Percentiles rank a stretch among this genome's conserved stretches.
phyloP scores from a whole-genome alignment of 2,329 filamentous ascomycete genomes.

The Pseudopyricularia javanii region DNA sequence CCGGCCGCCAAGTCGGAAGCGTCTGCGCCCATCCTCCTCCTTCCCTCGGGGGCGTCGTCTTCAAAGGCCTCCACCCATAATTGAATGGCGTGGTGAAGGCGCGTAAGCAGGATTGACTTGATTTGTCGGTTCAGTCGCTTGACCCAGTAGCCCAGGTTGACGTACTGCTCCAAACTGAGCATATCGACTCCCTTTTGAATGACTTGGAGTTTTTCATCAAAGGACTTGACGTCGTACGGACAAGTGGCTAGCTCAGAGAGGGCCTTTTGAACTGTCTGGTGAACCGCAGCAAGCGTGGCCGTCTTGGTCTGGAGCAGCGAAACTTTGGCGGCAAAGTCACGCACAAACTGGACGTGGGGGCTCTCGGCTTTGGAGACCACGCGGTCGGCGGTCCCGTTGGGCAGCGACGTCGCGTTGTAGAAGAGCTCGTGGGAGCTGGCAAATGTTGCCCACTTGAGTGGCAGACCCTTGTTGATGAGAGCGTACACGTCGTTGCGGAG shows the following conservation, averaged over 20 bases:
- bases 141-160: constrained; percentile 88
- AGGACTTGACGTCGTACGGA: constrained; percentile 66
- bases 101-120: constrained; percentile 64
- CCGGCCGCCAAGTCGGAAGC: constrained; percentile 28
- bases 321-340: constrained; percentile 79
- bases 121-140: constrained; percentile 76
- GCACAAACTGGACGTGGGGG: constrained; percentile 92
- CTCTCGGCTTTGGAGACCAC: constrained; percentile 57
- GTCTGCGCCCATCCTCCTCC: constrained; percentile 34
- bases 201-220: constrained; percentile 67
- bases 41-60: constrained; percentile 40
- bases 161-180: constrained; percentile 89
- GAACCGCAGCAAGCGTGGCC: constrained; percentile 62
- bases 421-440: constrained; percentile 93
- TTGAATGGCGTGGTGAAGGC: constrained; percentile 72
- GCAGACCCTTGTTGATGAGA: constrained; percentile 76
- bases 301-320: constrained; percentile 85
- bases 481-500: constrained; percentile 84
- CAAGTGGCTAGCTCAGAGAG: constrained; percentile 75
- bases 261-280: constrained; percentile 70
- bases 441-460: constrained; percentile 93
- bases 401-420: constrained; percentile 44
- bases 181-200: constrained; percentile 93
- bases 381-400: constrained; percentile 47
- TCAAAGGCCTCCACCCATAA: constrained; percentile 84